Percentiles rank a stretch among this genome's conserved stretches.
phyloP scores from a whole-genome alignment of 192 early-diverging fungal genomes.

The Coemansia sp. region DNA sequence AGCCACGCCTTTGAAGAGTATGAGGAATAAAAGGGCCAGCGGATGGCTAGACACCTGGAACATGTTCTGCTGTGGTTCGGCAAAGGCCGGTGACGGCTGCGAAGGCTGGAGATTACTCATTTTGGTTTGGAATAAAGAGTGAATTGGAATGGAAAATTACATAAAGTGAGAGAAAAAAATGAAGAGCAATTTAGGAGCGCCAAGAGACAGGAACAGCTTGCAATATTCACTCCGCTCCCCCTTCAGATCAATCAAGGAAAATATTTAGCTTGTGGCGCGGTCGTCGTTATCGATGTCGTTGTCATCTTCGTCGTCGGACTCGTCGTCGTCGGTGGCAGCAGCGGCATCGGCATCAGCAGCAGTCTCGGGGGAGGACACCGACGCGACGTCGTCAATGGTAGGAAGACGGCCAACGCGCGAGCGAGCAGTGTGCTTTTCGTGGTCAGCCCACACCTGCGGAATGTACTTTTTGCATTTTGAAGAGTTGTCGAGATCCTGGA shows the following conservation, averaged over 20 bases:
- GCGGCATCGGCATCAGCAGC: background rate
- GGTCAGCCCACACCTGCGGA: constrained; percentile 37
- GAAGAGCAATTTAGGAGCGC: too few relatives aligned
- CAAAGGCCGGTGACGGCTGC: background rate
- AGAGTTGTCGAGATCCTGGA: constrained; percentile 57
- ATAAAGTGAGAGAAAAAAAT: background rate
- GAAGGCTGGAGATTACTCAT: background rate
- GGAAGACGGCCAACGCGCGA: background rate
- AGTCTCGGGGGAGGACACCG: background rate
- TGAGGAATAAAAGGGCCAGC: constrained; percentile 81
- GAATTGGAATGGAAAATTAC: background rate
- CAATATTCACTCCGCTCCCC: too few relatives aligned
- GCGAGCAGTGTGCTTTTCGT: background rate
- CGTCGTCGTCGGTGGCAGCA: background rate
- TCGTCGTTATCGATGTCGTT: background rate
- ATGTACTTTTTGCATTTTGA: constrained; percentile 39
- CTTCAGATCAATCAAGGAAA: too few relatives aligned
- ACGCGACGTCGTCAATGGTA: background rate
- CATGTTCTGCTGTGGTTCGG: constrained; percentile 33
- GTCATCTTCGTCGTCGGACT: background rate
- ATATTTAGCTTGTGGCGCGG: background rate
- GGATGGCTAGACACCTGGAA: constrained; percentile 69
- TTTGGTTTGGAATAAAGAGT: too few relatives aligned
- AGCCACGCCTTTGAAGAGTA: constrained; percentile 80
- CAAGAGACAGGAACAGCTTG: background rate